Conservation (phyloP, 306 rosid species). For the Notholithocarpus densiflorus region DNA sequence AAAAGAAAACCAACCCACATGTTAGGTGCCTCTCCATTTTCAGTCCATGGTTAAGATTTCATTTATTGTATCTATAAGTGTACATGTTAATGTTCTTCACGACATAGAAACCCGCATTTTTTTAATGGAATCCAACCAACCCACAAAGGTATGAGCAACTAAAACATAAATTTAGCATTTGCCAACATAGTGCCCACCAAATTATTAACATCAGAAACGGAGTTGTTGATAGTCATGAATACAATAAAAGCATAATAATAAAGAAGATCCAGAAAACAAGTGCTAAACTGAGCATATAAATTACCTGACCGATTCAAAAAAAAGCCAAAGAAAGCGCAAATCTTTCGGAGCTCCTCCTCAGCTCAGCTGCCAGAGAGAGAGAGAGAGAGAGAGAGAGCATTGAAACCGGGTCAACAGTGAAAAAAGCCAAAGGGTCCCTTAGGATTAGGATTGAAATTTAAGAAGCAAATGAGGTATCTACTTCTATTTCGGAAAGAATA, state of each 20-base stretch:
- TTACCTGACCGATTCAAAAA: conserved; percentile 8
- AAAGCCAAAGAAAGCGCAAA: not conserved
- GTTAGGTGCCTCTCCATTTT: too few relatives aligned
- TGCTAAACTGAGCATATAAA: not conserved
- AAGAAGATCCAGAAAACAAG: not conserved
- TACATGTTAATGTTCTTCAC: too few relatives aligned
- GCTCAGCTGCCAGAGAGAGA: not conserved
- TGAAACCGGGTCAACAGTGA: conserved; percentile 10
- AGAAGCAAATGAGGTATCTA: not conserved
- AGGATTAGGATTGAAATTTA: not conserved
- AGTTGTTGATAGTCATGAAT: not conserved
- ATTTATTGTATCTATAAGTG: not conserved
- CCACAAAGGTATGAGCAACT: not conserved
- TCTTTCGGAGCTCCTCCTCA: conserved; percentile 1
- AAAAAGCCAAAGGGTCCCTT: not conserved
- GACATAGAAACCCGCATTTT: not conserved
- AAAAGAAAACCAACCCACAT: not conserved
- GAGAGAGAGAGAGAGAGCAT: not conserved
- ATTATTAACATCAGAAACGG: not conserved
- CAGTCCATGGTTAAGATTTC: too few relatives aligned
- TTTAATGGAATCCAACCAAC: not conserved
- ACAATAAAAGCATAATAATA: not conserved
- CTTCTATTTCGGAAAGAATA: not conserved
- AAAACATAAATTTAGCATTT: not conserved
- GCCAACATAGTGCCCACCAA: not conserved